These are phyloP conservation scores for Plenodomus lindquistii DNA, from an alignment of 2,329 filamentous ascomycete genomes.

Conservation along the genomic window DNA sequence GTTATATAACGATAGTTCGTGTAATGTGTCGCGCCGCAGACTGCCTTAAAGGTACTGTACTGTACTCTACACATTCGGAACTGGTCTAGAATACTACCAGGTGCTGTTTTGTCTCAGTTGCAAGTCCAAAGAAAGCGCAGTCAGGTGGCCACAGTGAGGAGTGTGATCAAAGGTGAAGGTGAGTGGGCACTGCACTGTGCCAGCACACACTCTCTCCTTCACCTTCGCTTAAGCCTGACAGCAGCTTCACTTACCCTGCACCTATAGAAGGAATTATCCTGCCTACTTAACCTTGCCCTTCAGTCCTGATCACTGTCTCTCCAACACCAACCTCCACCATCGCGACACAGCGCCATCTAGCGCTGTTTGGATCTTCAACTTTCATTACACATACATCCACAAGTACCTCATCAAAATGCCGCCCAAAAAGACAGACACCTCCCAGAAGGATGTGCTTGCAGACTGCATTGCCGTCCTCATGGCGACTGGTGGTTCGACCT, in stretches of 20 bases:
- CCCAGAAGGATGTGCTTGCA: conserved; percentile 22
- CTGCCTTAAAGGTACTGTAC: background rate
- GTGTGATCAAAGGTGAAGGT: conserved; percentile 6
- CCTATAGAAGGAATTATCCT: background rate
- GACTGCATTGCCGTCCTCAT: conserved; percentile 32
- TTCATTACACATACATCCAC: background rate
- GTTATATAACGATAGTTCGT: too few relatives aligned
- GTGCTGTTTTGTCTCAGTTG: background rate
- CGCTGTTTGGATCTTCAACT: background rate
- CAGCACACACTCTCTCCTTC: conserved; percentile 5
- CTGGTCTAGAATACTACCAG: background rate
- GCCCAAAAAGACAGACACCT: background rate
- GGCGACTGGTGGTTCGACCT: conserved; percentile 22
- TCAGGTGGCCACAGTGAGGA: background rate
- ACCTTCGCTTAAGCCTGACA: conserved; percentile 5
- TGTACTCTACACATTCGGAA: background rate
- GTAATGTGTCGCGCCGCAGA: too few relatives aligned
- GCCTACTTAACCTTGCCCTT: conserved; percentile 6
- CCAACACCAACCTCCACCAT: conserved; percentile 4
- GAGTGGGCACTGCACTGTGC: background rate
- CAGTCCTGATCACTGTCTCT: conserved; percentile 1
- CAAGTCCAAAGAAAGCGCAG: background rate
- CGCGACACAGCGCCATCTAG: background rate
- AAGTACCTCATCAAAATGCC: background rate
- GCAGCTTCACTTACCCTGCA: conserved; percentile 9